Conservation (phyloP, 257 asterid genomes). For the Nicotiana benthamiana region DNA sequence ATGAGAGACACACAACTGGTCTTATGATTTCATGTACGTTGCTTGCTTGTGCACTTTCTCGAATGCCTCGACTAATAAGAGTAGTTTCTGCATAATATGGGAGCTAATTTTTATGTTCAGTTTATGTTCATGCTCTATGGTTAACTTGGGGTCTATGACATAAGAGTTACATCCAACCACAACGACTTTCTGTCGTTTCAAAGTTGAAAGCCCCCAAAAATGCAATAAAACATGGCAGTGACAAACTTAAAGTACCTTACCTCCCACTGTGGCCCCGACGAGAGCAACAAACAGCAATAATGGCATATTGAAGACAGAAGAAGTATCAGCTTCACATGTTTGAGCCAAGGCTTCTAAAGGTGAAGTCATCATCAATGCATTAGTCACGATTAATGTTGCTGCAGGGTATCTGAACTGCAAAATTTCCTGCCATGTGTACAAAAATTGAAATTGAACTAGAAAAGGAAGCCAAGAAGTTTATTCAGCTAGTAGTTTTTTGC, state of each 20-base stretch:
- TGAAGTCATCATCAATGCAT: constrained; percentile 1
- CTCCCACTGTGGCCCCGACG: constrained; percentile 12
- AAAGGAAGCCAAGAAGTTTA: background rate
- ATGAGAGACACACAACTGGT: background rate
- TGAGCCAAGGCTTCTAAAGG: constrained; percentile 8
- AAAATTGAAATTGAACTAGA: background rate
- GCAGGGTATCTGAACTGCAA: background rate
- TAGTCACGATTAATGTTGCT: background rate
- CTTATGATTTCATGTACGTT: background rate
- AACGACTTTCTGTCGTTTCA: background rate
- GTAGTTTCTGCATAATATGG: background rate
- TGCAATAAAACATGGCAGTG: background rate
- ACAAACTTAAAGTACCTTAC: background rate
- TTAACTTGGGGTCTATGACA: background rate
- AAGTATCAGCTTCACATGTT: constrained; percentile 3
- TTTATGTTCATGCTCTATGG: background rate
- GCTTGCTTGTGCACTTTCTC: background rate
- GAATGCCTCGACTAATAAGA: background rate
- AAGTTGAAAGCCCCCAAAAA: background rate
- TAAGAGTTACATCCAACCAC: background rate
- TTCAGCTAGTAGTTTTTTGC: background rate
- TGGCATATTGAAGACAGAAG: constrained; percentile 6
- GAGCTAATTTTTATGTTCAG: background rate
- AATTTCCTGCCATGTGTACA: background rate
- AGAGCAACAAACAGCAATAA: constrained; percentile 13